Evolutionary conservation across 192 early-diverging fungal genomes (phyloP), one percentile per base, ranked within the genome.

Genomic region (Backusella parvicylindrica): DNA sequence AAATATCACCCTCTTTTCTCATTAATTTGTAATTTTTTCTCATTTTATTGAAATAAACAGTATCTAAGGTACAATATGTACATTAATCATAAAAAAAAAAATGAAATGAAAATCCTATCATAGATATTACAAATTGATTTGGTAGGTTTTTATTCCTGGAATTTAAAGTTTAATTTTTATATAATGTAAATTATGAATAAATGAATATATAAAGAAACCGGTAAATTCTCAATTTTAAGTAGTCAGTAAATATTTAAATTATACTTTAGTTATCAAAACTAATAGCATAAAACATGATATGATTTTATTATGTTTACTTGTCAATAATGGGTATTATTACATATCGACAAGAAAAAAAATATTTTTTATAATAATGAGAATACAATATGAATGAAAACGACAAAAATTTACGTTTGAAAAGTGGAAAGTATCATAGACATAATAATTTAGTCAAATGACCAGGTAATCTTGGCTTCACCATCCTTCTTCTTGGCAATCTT

Each of bases 391-490:
- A 56, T 56, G 53, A 3, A 26, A 26, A 56, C 26, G 53, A 56
- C 21, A 56, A 26, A 26, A 0, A 11, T 23, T 21, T 26, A 56
- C 12, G 53, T 2, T 4, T 56, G 8, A 56, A 26, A 56, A 56
- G 2, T 56, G 12, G 13, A 23, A 12, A 26, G 13, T n/a, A n/a
- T n/a, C n/a, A n/a, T 56, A 26, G 3, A 26, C 7, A 26, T 23
- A 68, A 40, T 33, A 12, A 38, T 64, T 78, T 72, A 79, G 32
- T 64, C 30, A 21, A 41, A 88, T 21, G 82, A 63, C 85, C 85
- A 86, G 8, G 68, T 75, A 6, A 85, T 79, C 0, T 68, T 35
- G 30, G 79, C 43, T 26, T 76, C 73, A 37, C 77, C 78, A 13
- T 35, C 81, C 6, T 69, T 40, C 6, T 37, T 68, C 13, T 71